Percentiles rank a stretch among this genome's conserved stretches.
These are phyloP conservation scores for Dichotomocladium elegans DNA, from an alignment of 371 early-diverging fungal species.

Conservation along the genomic window DNA sequence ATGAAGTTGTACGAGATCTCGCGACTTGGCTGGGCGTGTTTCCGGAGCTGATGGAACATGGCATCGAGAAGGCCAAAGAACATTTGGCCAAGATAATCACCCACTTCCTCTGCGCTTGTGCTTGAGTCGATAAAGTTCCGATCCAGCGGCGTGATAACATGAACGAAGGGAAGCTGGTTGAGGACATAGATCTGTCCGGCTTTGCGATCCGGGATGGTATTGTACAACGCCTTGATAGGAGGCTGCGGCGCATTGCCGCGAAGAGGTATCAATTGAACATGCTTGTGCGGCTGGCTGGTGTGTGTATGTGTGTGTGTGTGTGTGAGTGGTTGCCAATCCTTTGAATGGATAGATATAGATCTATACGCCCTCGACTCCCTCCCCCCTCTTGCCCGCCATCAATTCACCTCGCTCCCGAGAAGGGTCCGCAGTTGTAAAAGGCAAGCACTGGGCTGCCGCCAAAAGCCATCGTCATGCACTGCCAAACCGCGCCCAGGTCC, in stretches of 20 bases:
- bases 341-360: too few species aligned
- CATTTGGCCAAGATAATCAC: conserved; percentile 43
- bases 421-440: conserved; percentile 73
- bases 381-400: not conserved
- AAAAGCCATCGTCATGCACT: conserved; percentile 40
- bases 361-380: too few species aligned
- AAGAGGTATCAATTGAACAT: conserved; percentile 67
- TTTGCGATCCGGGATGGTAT: conserved; percentile 39
- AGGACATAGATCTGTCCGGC: conserved; percentile 47
- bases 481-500: conserved; percentile 58
- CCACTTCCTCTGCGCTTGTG: conserved; percentile 14
- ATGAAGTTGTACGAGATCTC: conserved; percentile 62
- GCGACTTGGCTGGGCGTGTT: conserved; percentile 14
- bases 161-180: conserved; percentile 38
- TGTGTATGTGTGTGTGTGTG: not conserved
- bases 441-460: conserved; percentile 39
- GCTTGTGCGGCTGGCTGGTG: conserved; percentile 65
- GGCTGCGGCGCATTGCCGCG: conserved; percentile 31
- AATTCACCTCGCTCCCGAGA: conserved; percentile 67
- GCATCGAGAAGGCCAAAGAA: conserved; percentile 47
- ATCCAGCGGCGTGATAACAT: conserved; percentile 41
- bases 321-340: too few species aligned
- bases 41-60: conserved; percentile 48
- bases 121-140: conserved; percentile 18
- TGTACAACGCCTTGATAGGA: conserved; percentile 46